phyloP scores from a whole-genome alignment of 768 basidiomycete genomes.

The Clitopilus hobsonii region DNA sequence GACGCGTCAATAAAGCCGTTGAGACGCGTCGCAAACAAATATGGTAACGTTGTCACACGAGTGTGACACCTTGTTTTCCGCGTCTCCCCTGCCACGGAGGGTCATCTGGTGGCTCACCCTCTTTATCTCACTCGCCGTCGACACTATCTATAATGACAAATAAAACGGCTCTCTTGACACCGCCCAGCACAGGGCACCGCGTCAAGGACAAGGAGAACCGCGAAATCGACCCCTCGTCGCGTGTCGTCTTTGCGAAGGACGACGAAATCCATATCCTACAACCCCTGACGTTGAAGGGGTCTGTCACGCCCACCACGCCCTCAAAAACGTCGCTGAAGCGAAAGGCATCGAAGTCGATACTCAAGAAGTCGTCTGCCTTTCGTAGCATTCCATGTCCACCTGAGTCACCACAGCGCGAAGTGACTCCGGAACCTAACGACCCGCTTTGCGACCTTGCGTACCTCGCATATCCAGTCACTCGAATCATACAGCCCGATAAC shows the following conservation, averaged over 20 bases:
- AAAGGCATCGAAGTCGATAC: constrained; percentile 60
- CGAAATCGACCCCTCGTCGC: constrained; percentile 23
- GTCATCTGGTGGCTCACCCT: constrained; percentile 6
- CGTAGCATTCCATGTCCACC: constrained; percentile 34
- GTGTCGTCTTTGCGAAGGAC: constrained; percentile 49
- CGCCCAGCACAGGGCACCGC: constrained; percentile 53
- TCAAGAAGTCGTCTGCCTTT: constrained; percentile 48
- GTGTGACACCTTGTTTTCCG: constrained; percentile 11
- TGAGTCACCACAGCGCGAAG: constrained; percentile 42
- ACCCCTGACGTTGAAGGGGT: constrained; percentile 5
- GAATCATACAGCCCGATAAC: constrained; percentile 46
- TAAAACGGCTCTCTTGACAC: constrained; percentile 52
- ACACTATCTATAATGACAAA: constrained; percentile 7
- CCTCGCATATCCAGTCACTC: constrained; percentile 58
- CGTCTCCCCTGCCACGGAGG: constrained; percentile 9
- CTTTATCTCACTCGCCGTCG: constrained; percentile 11
- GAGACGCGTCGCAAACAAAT: constrained; percentile 19
- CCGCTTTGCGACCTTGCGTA: constrained; percentile 62
- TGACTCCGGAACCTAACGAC: constrained; percentile 73
- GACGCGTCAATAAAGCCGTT: constrained; percentile 34
- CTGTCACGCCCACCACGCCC: constrained; percentile 23
- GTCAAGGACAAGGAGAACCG: constrained; percentile 50
- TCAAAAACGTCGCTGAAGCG: constrained; percentile 26
- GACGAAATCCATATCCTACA: constrained; percentile 41
- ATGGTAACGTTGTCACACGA: constrained; percentile 11